Conservation (phyloP, 2,329 filamentous ascomycete genomes). For the Dactylella cylindrospora region DNA sequence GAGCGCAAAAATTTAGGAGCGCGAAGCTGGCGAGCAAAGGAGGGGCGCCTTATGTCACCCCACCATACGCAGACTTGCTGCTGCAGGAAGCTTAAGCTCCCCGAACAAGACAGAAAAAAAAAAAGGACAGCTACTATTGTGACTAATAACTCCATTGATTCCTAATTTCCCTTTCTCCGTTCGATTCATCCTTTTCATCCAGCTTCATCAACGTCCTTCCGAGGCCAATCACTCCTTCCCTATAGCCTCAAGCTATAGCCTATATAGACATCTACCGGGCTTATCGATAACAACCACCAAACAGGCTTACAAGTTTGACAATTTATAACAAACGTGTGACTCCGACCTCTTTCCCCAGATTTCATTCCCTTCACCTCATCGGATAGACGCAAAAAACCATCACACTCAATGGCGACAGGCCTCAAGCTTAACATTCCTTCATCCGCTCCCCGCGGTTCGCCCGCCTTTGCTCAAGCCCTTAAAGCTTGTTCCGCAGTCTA, state of each 20-base stretch:
- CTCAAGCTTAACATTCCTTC: conserved; percentile 49
- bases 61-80: not conserved
- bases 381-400: not conserved
- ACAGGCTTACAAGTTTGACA: too few relatives aligned
- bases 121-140: not conserved
- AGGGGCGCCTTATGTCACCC: conserved; percentile 13
- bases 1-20: too few relatives aligned
- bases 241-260: not conserved
- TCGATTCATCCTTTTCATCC: not conserved
- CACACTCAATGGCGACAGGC: conserved; percentile 40
- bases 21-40: not conserved
- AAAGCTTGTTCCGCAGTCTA: conserved; percentile 48
- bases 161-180: not conserved
- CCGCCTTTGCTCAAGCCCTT: conserved; percentile 47
- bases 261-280: not conserved
- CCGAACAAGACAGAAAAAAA: not conserved
- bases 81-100: not conserved
- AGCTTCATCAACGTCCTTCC: not conserved
- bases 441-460: conserved; percentile 45
- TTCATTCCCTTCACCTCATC: not conserved
- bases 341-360: too few relatives aligned
- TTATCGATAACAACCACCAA: too few relatives aligned
- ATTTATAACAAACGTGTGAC: too few relatives aligned
- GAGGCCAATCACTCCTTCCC: not conserved
- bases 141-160: not conserved